Evolutionary conservation across 1,139 yeast species (phyloP), one percentile per base, ranked within the genome.

Genomic region (Tardiomyces digboiensis): DNA sequence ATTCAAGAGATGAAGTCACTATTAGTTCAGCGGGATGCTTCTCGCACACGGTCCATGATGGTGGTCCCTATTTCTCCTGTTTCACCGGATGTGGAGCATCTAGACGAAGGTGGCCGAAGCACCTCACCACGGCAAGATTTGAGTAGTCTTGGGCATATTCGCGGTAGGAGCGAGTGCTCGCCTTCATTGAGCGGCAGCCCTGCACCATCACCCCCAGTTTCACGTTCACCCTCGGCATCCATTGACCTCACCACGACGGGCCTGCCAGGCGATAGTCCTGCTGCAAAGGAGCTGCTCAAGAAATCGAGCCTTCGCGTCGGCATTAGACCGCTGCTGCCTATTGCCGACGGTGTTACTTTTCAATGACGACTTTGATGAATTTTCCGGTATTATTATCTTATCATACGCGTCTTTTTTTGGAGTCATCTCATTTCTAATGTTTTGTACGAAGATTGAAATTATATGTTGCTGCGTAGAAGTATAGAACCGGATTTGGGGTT

Each of bases 1-100:
- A 48, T 49, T 49, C 46, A 57, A 51, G 53, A 49, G 46, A 44
- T 70, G 73, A 18, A 61, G 5, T 4, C 33, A 5, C 33, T 5
- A 16, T 16, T 26, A 3, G 14, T 26, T n/a, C 10, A 26, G 12
- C 33, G 10, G 10, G 33, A 26, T 8, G 33, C 8, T 16, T n/a
- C n/a, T n/a, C 33, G 33, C 4, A 8, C 5, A 8, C 26, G 10
- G 5, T n/a, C 16, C 10, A 5, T 16, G 5, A 8, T 8, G 33
- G 14, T 16, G 5, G 3, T 26, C 5, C 33, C 33, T 16, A 26
- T 26, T 8, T 26, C 33, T 16, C 33, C 33, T 5, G 33, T 26
- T 5, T 26, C 33, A 5, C 33, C 33, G 16, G 10, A 5, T 5
- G 33, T 8, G 16, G 33, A 26, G 10, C 16, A 26, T 8, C 33